Conservation (phyloP, 2,329 filamentous ascomycete species). For the Cladosporium sp. region DNA sequence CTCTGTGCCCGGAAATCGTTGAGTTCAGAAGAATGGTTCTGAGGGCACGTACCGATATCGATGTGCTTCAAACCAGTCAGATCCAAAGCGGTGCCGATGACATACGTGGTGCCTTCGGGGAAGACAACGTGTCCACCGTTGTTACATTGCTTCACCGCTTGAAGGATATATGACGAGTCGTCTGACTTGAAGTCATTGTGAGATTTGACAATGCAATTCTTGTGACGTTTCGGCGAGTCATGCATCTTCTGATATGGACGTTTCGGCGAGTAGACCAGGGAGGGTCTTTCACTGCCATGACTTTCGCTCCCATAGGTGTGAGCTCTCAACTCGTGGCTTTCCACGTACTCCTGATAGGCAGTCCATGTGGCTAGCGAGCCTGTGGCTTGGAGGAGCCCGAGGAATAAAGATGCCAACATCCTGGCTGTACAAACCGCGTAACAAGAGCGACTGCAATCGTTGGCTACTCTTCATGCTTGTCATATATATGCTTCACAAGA, state of each 20-base stretch:
- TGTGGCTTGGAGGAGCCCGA: slow-evolving; percentile 17
- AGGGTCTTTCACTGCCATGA: slow-evolving; percentile 28
- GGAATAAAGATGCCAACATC: slow-evolving; percentile 13
- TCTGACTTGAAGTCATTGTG: slow-evolving; percentile 40
- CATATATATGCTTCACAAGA: slow-evolving; percentile 1
- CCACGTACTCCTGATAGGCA: slow-evolving; percentile 26
- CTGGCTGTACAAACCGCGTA: background rate
- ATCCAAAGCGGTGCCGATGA: slow-evolving; percentile 61
- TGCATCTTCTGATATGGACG: slow-evolving; percentile 33
- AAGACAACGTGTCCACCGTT: slow-evolving; percentile 61
- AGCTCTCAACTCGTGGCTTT: slow-evolving; percentile 16
- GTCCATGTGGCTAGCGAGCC: slow-evolving; percentile 26
- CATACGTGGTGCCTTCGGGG: slow-evolving; percentile 52
- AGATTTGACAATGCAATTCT: slow-evolving; percentile 37
- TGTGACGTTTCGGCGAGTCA: slow-evolving; percentile 32
- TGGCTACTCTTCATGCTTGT: background rate
- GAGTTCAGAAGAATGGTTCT: background rate
- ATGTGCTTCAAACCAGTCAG: slow-evolving; percentile 61
- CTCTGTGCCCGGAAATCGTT: background rate
- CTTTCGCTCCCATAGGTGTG: slow-evolving; percentile 24
- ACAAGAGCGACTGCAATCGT: background rate
- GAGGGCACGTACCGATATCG: slow-evolving; percentile 50
- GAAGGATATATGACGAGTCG: slow-evolving; percentile 50
- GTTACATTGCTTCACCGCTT: slow-evolving; percentile 57
- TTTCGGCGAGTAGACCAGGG: slow-evolving; percentile 33